Percentiles rank a stretch among this genome's conserved stretches.
Conservation (phyloP, 768 basidiomycete genomes). For the Nevesoporus exiguus region DNA sequence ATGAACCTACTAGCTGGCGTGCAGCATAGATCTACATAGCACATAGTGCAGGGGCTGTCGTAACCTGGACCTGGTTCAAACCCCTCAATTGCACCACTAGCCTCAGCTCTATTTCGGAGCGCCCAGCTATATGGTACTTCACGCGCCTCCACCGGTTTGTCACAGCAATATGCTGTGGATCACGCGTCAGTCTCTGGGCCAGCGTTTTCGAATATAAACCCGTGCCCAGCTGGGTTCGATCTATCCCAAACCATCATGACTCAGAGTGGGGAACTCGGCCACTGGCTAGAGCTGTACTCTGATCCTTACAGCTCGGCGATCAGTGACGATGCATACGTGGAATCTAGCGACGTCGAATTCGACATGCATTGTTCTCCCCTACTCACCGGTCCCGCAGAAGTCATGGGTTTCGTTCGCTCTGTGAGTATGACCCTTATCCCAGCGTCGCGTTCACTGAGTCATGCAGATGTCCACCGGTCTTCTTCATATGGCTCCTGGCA, state of each 20-base stretch:
- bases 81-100: neutral
- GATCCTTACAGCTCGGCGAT: neutral
- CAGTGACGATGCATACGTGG: neutral
- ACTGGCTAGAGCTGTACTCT: constrained; percentile 8
- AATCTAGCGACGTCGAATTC: neutral
- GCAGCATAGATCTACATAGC: neutral
- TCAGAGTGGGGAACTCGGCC: neutral
- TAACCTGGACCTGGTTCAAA: constrained; percentile 1
- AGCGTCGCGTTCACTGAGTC: neutral
- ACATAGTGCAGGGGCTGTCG: neutral
- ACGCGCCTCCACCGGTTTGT: neutral
- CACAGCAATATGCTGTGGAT: constrained; percentile 29
- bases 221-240: neutral
- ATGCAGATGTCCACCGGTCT: constrained; percentile 4
- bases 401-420: neutral
- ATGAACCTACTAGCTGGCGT: constrained; percentile 19
- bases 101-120: neutral
- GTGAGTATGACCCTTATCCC: constrained; percentile 13
- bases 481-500: neutral
- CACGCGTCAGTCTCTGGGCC: neutral
- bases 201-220: constrained; percentile 13
- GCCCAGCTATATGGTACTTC: neutral
- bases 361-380: neutral
- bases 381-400: neutral
- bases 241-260: constrained; percentile 16